Conservation (phyloP, 495 filamentous ascomycete genomes). For the Aspergillus bertholletiae region DNA sequence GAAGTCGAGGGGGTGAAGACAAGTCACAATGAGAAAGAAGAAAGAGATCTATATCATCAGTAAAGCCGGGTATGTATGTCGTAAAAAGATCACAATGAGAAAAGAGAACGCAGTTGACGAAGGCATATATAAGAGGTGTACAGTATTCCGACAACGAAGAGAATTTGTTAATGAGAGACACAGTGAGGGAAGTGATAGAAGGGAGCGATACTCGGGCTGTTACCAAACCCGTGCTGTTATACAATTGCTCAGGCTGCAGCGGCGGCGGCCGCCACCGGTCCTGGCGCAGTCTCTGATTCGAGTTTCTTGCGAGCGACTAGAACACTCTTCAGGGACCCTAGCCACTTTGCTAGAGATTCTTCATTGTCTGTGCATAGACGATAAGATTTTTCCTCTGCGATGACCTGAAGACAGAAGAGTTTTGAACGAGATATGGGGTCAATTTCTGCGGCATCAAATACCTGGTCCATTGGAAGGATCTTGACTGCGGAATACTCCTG, state of each 20-base stretch:
- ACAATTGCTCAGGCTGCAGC: not conserved
- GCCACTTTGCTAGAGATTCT: constrained; percentile 75
- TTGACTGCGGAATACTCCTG: constrained; percentile 81
- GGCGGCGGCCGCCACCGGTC: not conserved
- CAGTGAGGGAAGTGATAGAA: not conserved
- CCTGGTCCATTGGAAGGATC: constrained; percentile 71
- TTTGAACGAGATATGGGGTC: constrained; percentile 84
- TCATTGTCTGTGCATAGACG: constrained; percentile 81
- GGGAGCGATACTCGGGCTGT: not conserved
- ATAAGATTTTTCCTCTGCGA: constrained; percentile 90
- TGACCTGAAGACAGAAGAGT: constrained; percentile 84
- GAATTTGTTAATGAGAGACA: not conserved
- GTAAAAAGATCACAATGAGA: constrained; percentile 8
- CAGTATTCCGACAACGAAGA: not conserved
- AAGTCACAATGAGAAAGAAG: constrained; percentile 1
- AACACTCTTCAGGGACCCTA: constrained; percentile 88
- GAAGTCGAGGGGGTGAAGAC: not conserved
- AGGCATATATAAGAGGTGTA: not conserved
- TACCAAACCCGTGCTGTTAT: not conserved
- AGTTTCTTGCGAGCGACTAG: constrained; percentile 57
- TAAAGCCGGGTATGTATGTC: constrained; percentile 15
- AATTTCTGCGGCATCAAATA: constrained; percentile 91
- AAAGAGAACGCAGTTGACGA: constrained; percentile 1
- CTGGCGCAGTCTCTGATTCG: constrained; percentile 15
- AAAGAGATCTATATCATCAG: constrained; percentile 11